Evolutionary conservation across 108 stramenopile species (phyloP).

Genomic region (Cylindrotheca closterium): DNA sequence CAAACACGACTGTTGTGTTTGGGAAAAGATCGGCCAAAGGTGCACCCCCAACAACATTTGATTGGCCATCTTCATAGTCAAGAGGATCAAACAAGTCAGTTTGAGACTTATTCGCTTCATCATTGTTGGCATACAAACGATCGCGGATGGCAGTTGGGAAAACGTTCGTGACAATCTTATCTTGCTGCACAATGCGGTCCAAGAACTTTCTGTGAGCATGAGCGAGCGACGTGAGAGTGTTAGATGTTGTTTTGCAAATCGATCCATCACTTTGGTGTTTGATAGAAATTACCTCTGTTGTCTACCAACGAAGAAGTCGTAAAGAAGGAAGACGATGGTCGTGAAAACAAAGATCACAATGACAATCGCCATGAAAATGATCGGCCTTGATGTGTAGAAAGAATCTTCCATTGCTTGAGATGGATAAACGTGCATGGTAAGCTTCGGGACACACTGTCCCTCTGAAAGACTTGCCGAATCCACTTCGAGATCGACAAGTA

Average conservation of each 20-base stretch:
- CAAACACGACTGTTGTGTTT: background rate
- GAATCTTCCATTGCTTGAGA: background rate
- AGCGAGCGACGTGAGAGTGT: too few relatives aligned
- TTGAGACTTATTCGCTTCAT: background rate
- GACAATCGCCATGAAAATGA: conserved; percentile 2
- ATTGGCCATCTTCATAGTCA: background rate
- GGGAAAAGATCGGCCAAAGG: background rate
- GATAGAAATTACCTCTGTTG: too few relatives aligned
- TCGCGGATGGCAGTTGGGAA: conserved; percentile 6
- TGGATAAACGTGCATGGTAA: conserved; percentile 7
- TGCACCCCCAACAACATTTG: background rate
- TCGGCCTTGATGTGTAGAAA: background rate
- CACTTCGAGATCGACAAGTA: background rate
- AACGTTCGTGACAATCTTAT: background rate
- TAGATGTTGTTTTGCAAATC: background rate
- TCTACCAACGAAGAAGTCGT: conserved; percentile 10
- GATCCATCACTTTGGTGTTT: conserved; percentile 16
- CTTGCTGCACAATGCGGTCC: too few relatives aligned
- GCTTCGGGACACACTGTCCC: background rate
- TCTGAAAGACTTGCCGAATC: background rate
- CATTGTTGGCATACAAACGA: background rate
- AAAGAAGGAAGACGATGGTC: background rate
- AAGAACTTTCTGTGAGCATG: too few relatives aligned
- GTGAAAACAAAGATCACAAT: conserved; percentile 15
- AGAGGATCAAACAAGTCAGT: background rate